phyloP scores from a whole-genome alignment of 495 filamentous ascomycete genomes.

The Aspergillus coremiiformis region DNA sequence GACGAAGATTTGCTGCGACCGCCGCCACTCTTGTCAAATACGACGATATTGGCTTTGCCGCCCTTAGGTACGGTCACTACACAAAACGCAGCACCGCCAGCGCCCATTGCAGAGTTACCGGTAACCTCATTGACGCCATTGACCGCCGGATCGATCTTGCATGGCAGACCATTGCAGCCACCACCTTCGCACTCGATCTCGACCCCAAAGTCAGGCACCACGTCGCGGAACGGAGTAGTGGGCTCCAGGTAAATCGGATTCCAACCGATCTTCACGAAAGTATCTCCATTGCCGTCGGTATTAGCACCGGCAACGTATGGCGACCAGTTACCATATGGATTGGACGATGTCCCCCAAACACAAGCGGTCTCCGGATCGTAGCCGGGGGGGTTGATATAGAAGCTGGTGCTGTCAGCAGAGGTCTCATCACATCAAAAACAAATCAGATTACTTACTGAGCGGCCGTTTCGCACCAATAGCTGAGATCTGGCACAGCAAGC shows the following conservation, averaged over 20 bases:
- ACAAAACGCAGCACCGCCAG: conserved; percentile 67
- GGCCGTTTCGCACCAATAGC: conserved; percentile 66
- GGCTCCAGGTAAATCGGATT: conserved; percentile 67
- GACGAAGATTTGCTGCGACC: conserved; percentile 10
- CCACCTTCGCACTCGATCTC: conserved; percentile 61
- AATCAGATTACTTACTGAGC: conserved; percentile 54
- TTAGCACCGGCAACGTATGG: conserved; percentile 77
- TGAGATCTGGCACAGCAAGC: conserved; percentile 62
- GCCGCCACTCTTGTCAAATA: conserved; percentile 41
- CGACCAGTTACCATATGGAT: conserved; percentile 71
- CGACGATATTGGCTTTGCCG: conserved; percentile 58
- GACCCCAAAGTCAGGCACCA: conserved; percentile 58
- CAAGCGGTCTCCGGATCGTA: conserved; percentile 52
- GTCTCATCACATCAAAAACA: background rate
- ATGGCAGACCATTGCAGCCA: conserved; percentile 67
- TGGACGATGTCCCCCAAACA: conserved; percentile 58
- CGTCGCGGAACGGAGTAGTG: conserved; percentile 48
- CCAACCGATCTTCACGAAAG: conserved; percentile 71
- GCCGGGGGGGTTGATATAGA: conserved; percentile 75
- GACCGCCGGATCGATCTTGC: conserved; percentile 60
- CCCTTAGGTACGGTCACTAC: conserved; percentile 71
- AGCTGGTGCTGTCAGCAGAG: conserved; percentile 38
- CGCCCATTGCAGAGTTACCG: conserved; percentile 47
- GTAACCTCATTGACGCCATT: conserved; percentile 55
- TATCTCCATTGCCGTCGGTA: conserved; percentile 54